These are phyloP conservation scores for Fomitiporia mediterranea DNA, from an alignment of 1,284 basidiomycete species.

Conservation along the genomic window DNA sequence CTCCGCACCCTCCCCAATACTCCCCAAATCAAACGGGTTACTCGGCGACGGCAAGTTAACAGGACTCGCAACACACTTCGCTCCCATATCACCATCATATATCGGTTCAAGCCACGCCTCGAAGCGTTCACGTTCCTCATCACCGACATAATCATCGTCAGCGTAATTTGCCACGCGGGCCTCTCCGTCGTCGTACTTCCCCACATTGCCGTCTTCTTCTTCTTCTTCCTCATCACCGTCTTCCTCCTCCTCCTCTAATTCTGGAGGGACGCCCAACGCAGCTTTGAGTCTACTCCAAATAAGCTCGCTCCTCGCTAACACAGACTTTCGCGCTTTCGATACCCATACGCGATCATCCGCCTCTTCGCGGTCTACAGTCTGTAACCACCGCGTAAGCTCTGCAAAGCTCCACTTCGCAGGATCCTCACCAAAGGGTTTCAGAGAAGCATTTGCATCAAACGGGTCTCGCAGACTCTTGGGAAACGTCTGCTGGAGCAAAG, in stretches of 20 bases:
- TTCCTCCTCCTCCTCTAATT: slow-evolving; percentile 27
- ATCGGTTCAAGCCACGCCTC: slow-evolving; percentile 23
- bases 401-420: slow-evolving; percentile 31
- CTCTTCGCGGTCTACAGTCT: slow-evolving; percentile 26
- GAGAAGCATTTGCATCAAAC: not conserved
- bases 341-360: slow-evolving; percentile 31
- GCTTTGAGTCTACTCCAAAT: slow-evolving; percentile 32
- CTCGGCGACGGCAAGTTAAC: slow-evolving; percentile 6
- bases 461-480: slow-evolving; percentile 20
- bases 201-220: slow-evolving; percentile 25
- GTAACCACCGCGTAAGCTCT: slow-evolving; percentile 30
- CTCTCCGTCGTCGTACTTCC: slow-evolving; percentile 22
- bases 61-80: slow-evolving; percentile 21
- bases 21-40: slow-evolving; percentile 14
- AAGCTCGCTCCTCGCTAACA: slow-evolving; percentile 32
- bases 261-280: slow-evolving; percentile 33
- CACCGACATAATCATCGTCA: slow-evolving; percentile 9
- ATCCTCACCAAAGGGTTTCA: slow-evolving; percentile 17
- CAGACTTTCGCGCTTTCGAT: slow-evolving; percentile 27
- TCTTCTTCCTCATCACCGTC: slow-evolving; percentile 26
- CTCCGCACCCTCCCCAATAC: slow-evolving; percentile 27
- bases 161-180: not conserved
- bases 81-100: slow-evolving; percentile 22
- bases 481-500: slow-evolving; percentile 31
- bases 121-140: slow-evolving; percentile 19